These are phyloP conservation scores for Mallotus japonicus DNA, from an alignment of 441 rosid genomes.

Conservation along the genomic window DNA sequence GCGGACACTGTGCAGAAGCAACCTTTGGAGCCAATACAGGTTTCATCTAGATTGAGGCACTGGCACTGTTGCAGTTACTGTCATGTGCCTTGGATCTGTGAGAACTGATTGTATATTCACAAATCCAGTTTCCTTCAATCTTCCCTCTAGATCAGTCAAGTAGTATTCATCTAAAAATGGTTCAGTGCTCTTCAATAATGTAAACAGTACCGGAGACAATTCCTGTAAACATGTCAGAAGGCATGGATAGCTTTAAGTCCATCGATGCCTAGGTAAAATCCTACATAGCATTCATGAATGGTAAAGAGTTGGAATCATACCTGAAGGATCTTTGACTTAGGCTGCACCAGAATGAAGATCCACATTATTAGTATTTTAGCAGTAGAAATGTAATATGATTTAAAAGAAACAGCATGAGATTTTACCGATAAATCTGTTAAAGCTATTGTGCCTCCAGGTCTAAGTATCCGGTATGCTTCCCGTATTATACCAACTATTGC, in stretches of 20 bases:
- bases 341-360: slow-evolving; percentile 34
- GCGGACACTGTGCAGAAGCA: background rate
- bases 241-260: background rate
- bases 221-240: slow-evolving; percentile 32
- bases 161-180: slow-evolving; percentile 56
- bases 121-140: slow-evolving; percentile 46
- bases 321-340: slow-evolving; percentile 60
- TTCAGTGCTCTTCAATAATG: slow-evolving; percentile 59
- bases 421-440: slow-evolving; percentile 54
- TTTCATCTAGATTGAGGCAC: slow-evolving; percentile 25
- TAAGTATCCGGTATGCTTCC: slow-evolving; percentile 50
- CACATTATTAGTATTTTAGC: slow-evolving; percentile 1
- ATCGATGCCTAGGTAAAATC: background rate
- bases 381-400: background rate
- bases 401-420: background rate
- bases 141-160: slow-evolving; percentile 50
- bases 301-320: slow-evolving; percentile 26
- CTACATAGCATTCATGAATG: background rate
- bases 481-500: slow-evolving; percentile 38
- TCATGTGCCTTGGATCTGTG: slow-evolving; percentile 53
- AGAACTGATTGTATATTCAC: slow-evolving; percentile 37
- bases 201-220: slow-evolving; percentile 52
- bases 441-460: slow-evolving; percentile 59
- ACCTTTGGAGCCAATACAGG: background rate
- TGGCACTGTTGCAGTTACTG: slow-evolving; percentile 48